A percentile compares a stretch with the other conserved stretches of the same genome.
Evolutionary conservation across 768 basidiomycete genomes (phyloP).

Genomic region (Pleurotus sapidus): DNA sequence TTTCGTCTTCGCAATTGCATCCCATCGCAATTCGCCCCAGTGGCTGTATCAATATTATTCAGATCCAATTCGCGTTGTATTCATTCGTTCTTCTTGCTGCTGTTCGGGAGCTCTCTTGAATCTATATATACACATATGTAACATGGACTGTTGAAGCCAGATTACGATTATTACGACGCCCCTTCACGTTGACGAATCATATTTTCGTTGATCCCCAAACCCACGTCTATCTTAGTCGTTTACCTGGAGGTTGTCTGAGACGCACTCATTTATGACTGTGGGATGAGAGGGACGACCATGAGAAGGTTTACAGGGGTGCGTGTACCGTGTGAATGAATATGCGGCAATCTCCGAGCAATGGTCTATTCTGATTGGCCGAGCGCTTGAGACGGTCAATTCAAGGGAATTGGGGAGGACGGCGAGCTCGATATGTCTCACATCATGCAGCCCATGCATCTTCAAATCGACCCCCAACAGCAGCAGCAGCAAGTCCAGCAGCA

Average conservation of each 20-base stretch:
- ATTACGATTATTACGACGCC: too few species aligned
- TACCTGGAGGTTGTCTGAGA: too few species aligned
- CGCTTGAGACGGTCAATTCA: neutral
- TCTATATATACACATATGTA: too few species aligned
- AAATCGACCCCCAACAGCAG: slow-evolving; percentile 66
- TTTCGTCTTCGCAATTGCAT: neutral
- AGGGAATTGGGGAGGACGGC: neutral
- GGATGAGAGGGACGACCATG: too few species aligned
- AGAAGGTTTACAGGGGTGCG: too few species aligned
- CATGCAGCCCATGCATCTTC: slow-evolving; percentile 37
- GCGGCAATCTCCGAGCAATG: neutral
- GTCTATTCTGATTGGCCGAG: neutral
- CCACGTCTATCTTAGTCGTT: too few species aligned
- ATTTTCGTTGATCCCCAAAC: too few species aligned
- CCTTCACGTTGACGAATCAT: too few species aligned
- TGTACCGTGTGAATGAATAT: neutral
- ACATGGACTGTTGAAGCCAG: too few species aligned
- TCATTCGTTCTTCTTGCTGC: neutral
- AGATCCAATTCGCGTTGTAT: too few species aligned
- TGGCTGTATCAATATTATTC: neutral
- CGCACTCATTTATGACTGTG: too few species aligned
- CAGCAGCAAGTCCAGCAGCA: slow-evolving; percentile 43
- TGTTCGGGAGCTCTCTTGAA: neutral
- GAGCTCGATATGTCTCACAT: slow-evolving; percentile 14
- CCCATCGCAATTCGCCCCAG: neutral